These are phyloP conservation scores for Curvularia verruculosa DNA, from an alignment of 2,329 filamentous ascomycete genomes.

Conservation along the genomic window DNA sequence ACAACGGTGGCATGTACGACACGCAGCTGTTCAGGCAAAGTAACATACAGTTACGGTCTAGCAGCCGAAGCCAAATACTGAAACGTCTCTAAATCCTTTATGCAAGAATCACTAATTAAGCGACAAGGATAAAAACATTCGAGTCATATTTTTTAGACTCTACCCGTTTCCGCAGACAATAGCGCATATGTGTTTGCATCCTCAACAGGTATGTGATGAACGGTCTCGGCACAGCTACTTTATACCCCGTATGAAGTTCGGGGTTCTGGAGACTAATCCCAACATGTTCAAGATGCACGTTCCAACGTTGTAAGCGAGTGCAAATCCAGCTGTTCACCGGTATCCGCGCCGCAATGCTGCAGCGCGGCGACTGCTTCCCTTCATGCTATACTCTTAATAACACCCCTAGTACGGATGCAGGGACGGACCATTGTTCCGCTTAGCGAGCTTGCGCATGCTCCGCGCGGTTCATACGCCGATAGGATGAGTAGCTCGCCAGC, in stretches of 20 bases:
- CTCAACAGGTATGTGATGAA: not conserved
- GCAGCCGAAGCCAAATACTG: not conserved
- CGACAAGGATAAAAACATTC: not conserved
- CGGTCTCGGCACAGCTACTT: not conserved
- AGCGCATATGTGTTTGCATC: not conserved
- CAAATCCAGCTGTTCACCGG: constrained; percentile 2
- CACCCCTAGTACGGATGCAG: not conserved
- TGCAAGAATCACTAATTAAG: not conserved
- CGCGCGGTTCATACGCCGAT: not conserved
- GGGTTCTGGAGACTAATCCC: not conserved
- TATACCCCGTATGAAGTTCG: not conserved
- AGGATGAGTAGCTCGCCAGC: not conserved
- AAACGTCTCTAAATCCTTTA: not conserved
- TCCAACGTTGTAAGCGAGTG: constrained; percentile 3
- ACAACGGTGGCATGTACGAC: not conserved
- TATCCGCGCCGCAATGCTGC: not conserved
- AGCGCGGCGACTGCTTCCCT: not conserved
- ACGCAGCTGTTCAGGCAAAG: not conserved
- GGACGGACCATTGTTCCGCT: not conserved
- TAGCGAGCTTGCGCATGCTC: not conserved
- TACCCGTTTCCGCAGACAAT: not conserved
- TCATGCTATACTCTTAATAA: not conserved
- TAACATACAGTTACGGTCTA: not conserved
- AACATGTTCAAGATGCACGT: not conserved
- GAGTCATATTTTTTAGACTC: not conserved